Base-by-base conservation (phyloP, 257 asterid genomes). In the Solanum lignicaule region DNA sequence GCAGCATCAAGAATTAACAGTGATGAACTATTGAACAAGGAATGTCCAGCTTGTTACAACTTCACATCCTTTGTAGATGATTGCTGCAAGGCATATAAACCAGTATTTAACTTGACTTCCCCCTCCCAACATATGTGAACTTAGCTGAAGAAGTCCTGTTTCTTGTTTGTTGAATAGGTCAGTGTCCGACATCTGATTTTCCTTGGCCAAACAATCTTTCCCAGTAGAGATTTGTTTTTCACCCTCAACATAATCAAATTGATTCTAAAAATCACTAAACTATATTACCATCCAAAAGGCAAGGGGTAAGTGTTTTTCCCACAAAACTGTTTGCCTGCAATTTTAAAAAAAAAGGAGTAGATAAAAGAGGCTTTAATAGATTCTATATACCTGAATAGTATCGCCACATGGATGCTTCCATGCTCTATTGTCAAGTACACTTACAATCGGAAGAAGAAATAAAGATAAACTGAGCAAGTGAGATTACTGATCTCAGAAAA, bases 371-470 rank as follows among this genome's bases (percentile, higher is more conserved):
- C 43, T n/a, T 43, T 48, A 79, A 79, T 14, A 81, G 85, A 5
- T 15, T 81, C 84, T 8, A 38, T 16, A 84, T 92, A 96, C 98
- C 98, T 96, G 98, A 92, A 95, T 91, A 91, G 68, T 91, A 32
- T 96, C 96, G 38, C 94, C 92, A 6, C 89, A 43, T 41, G 10
- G 52, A 14, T 81, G 68, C 27, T 88, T 95, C 46, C 92, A 91
- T 33, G 90, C 92, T 90, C 98, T 94, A 91, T 89, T 91, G 90
- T 95, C 98, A 87, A 98, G 96, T 86, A 96, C 95, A 90, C 91
- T 96, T 75, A 95, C 98, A 88, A 93, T 95, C 0, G 20, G 90
- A 86, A 83, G 18, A 81, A 81, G 68, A 43, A 25, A 78, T 41
- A 13, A 79, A 81, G 66, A 81, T 81, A 46, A 79, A 9, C 9